Conservation (phyloP, 2,329 filamentous ascomycete species). For the Fusarium sp. region DNA sequence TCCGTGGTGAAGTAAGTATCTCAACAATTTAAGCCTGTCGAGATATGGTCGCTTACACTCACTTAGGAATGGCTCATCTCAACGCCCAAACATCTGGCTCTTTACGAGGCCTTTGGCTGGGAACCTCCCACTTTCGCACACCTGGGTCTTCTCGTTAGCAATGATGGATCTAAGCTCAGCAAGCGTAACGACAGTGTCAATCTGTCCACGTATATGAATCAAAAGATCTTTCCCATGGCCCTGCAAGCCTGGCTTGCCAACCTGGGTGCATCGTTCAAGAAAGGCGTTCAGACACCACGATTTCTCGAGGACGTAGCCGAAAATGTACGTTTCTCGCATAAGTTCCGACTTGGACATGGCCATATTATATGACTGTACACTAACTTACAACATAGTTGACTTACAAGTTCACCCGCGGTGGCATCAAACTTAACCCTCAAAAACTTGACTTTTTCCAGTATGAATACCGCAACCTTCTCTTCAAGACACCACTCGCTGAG, state of each 20-base stretch:
- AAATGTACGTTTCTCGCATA: constrained; percentile 63
- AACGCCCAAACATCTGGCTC: constrained; percentile 79
- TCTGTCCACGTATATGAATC: constrained; percentile 65
- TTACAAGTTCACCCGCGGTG: constrained; percentile 91
- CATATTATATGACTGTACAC: neutral
- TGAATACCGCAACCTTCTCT: constrained; percentile 66
- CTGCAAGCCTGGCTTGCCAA: constrained; percentile 87
- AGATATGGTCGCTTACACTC: constrained; percentile 3
- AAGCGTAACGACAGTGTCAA: constrained; percentile 78
- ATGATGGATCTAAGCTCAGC: constrained; percentile 82
- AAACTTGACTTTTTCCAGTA: constrained; percentile 88
- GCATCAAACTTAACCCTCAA: constrained; percentile 84
- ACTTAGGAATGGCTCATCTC: constrained; percentile 92
- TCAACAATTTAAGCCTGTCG: neutral
- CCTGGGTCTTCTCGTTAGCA: constrained; percentile 80
- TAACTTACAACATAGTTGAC: constrained; percentile 71
- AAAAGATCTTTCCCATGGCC: constrained; percentile 64
- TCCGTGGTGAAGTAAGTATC: constrained; percentile 80
- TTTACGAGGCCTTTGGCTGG: constrained; percentile 88
- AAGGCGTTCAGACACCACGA: constrained; percentile 50
- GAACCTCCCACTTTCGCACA: constrained; percentile 82
- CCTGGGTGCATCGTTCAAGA: constrained; percentile 62
- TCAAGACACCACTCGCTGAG: constrained; percentile 45
- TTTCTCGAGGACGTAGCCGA: constrained; percentile 78
- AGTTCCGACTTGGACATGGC: neutral